Evolutionary conservation across 78 protist genomes (phyloP), one percentile per base, ranked within the genome.

Genomic region (Pelomyxa schiedti): DNA sequence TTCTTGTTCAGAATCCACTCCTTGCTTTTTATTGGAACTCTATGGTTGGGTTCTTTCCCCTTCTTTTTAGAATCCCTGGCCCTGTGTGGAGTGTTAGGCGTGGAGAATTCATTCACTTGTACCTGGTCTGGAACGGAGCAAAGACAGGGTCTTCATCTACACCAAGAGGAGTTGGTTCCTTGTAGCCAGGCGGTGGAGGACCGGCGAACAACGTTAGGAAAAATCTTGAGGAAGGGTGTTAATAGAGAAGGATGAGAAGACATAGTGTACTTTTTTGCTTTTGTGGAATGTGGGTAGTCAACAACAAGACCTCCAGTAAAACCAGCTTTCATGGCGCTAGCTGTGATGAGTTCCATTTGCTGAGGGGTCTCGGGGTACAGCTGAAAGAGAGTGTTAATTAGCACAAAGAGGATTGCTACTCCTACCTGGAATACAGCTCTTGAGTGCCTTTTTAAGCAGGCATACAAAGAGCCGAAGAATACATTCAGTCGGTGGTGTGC

Each of bases 271-370:
- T 96, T 96, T 70, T 96, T 96, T 29, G 97, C 97, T n/a, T 77
- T 72, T 0, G 95, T 88, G 41, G 88, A 75, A 77, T 94, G 82
- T 22, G 99, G 99, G 76, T 76, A 94, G 72, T 96, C 99, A 32
- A 96, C 92, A 28, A 96, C 88, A 1, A 90, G 52, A 66, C 99
- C 99, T 3, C 97, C 99, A 0, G 88, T 58, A 75, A 96, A 96
- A 42, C 99, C 97, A 42, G 86, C 70, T 42, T 83, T 42, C 79
- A 89, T 77, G 22, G 97, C 99, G 2, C 80, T 58, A 28, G 69
- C 35, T 0, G 92, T 78, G 9, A 94, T 77, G 72, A 93, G 28
- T 6, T 83, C 88, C 52, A 91, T 72, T 74, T 94, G 99, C 36
- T 87, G 74, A 3, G 93, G 66, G 58, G 36, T 86, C 47, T 91